A percentile compares a stretch with the other conserved stretches of the same genome.
Conservation (phyloP, 2,329 filamentous ascomycete genomes). For the Colletotrichum brevisporum region DNA sequence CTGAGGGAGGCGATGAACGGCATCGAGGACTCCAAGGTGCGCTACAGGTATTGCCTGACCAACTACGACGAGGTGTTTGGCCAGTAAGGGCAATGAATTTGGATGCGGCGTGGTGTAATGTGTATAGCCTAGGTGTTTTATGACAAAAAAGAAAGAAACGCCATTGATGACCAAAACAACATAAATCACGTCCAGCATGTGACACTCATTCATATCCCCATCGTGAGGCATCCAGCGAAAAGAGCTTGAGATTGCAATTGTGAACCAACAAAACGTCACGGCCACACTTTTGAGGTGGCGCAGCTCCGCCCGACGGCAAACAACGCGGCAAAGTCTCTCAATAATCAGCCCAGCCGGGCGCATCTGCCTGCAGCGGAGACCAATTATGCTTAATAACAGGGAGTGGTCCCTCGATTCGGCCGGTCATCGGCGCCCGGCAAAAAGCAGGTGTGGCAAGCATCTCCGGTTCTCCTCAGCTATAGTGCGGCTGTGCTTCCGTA, state of each 20-base stretch:
- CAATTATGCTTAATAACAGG: no score
- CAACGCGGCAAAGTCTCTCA: neutral
- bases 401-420: neutral
- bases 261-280: no score
- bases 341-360: neutral
- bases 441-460: neutral
- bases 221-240: neutral
- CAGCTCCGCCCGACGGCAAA: neutral
- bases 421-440: neutral
- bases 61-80: slow-evolving; percentile 79
- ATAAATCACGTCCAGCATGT: neutral
- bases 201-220: neutral
- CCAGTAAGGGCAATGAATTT: slow-evolving; percentile 46
- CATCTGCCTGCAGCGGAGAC: neutral
- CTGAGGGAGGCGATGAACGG: slow-evolving; percentile 78
- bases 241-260: neutral
- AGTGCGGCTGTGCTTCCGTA: neutral
- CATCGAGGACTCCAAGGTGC: slow-evolving; percentile 78
- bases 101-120: neutral
- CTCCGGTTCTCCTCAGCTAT: neutral
- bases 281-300: neutral
- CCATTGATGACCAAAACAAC: slow-evolving; percentile 11
- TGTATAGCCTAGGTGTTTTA: slow-evolving; percentile 14
- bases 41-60: slow-evolving; percentile 82
- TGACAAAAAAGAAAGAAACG: slow-evolving; percentile 18